These are phyloP conservation scores for Coemansia sp. DNA, from an alignment of 192 early-diverging fungal genomes.

Conservation along the genomic window DNA sequence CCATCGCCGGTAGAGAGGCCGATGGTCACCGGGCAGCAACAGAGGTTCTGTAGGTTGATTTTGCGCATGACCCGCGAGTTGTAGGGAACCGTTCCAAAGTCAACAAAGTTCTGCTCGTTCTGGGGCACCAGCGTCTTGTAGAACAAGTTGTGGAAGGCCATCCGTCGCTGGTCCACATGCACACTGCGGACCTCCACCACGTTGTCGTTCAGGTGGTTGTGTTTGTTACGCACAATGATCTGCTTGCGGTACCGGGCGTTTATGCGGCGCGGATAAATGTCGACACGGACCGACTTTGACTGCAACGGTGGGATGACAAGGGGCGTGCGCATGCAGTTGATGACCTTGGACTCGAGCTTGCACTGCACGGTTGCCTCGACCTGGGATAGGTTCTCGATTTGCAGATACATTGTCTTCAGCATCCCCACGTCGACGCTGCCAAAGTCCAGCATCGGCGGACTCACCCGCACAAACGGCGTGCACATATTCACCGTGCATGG, in stretches of 20 bases:
- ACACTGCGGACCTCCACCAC: conserved; percentile 88
- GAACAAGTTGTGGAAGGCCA: conserved; percentile 95
- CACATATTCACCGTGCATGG: conserved; percentile 90
- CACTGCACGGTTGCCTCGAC: conserved; percentile 81
- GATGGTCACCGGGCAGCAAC: conserved; percentile 38
- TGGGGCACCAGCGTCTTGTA: conserved; percentile 83
- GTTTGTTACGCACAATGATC: conserved; percentile 87
- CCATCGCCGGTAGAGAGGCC: conserved; percentile 46
- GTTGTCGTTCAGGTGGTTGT: conserved; percentile 87
- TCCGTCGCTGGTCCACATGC: conserved; percentile 94
- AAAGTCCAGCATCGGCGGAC: conserved; percentile 85
- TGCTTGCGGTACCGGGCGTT: conserved; percentile 98
- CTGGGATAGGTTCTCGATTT: conserved; percentile 83
- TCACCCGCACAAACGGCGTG: conserved; percentile 88
- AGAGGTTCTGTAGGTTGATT: conserved; percentile 86
- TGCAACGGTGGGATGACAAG: conserved; percentile 73
- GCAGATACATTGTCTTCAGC: conserved; percentile 80
- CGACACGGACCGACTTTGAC: conserved; percentile 77
- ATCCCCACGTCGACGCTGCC: conserved; percentile 95
- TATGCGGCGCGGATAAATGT: conserved; percentile 97
- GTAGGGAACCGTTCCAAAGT: conserved; percentile 89
- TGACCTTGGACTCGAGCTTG: conserved; percentile 88
- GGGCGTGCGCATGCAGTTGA: conserved; percentile 73
- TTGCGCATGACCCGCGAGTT: conserved; percentile 76
- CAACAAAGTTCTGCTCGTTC: conserved; percentile 88